phyloP scores from a whole-genome alignment of 1,284 basidiomycete species.

The Sporisorium exsertum region DNA sequence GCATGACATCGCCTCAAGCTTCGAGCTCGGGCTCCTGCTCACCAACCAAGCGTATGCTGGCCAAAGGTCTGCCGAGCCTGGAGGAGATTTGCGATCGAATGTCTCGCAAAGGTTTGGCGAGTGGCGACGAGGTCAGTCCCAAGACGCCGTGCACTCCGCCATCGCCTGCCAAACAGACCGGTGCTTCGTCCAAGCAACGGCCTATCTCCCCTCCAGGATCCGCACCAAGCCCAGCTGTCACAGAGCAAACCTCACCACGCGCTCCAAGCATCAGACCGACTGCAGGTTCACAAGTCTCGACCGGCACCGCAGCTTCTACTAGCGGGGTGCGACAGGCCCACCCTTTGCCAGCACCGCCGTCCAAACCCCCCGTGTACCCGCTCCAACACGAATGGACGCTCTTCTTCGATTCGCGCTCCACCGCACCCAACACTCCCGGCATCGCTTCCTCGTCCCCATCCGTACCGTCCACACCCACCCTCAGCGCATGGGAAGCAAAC shows the following conservation, averaged over 20 bases:
- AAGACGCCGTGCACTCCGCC: background rate
- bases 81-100: conserved; percentile 65
- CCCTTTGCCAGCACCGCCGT: conserved; percentile 13
- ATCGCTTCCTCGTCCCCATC: conserved; percentile 72
- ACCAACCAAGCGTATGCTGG: conserved; percentile 31
- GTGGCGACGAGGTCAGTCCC: conserved; percentile 3
- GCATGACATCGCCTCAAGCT: conserved; percentile 14
- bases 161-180: conserved; percentile 26
- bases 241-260: conserved; percentile 1
- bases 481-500: conserved; percentile 51
- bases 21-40: conserved; percentile 20
- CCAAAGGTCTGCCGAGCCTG: conserved; percentile 58
- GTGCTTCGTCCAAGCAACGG: too few relatives aligned
- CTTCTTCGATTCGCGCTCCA: conserved; percentile 77
- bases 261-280: background rate
- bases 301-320: background rate
- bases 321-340: background rate
- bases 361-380: conserved; percentile 73
- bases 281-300: background rate
- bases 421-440: conserved; percentile 5
- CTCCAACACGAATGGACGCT: conserved; percentile 87
- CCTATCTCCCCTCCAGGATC: too few relatives aligned
- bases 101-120: conserved; percentile 41
- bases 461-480: conserved; percentile 76
- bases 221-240: background rate